Base-by-base conservation (phyloP, 805 yeast genomes). In the Pichia exigua region DNA sequence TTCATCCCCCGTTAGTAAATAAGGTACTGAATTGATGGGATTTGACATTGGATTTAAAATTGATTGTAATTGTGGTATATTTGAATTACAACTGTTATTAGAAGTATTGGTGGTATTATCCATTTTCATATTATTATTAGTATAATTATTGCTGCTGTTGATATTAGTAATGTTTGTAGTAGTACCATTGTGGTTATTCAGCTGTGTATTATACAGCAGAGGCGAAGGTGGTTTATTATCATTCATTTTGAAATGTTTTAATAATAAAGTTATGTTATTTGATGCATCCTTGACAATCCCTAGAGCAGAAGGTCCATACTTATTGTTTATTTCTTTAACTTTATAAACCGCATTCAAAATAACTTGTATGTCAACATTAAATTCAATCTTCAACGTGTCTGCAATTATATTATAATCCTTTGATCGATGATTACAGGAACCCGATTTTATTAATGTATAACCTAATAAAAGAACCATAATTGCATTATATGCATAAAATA, bases 401-500 rank as follows among this genome's bases (percentile, higher is more conserved):
- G 50, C 24, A 21, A 57, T 46, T 26, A 57, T 45, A 38, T 50
- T 45, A 27, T 50, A 49, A 8, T 51, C 44, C 10, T 42, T 28
- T 12, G 41, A 17, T 13, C 28, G 48, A 28, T 46, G 44, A 38
- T 45, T 51, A 17, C 9, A 35, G 7, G 48, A 48, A 13, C 56
- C 56, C 2, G 47, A 52, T 26, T 56, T 53, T 18, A 57, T 48
- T 43, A 59, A 65, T 49, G 71, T 64, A 50, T 61, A 64, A 27
- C 67, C 64, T 42, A 70, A 50, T 17, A 71, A 63, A n/a, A 71
- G 53, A 0, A 65, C 63, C 61, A 73, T 58, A 1, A 64, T 59
- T 2, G 73, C 64, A 45, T 64, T 63, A 52, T 73, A 73, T 3
- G 67, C 71, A 54, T 61, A 62, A 58, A 68, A 68, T 45, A 71